These are phyloP conservation scores for Pulveroboletus sp. DNA, from an alignment of 768 basidiomycete genomes.

Conservation along the genomic window DNA sequence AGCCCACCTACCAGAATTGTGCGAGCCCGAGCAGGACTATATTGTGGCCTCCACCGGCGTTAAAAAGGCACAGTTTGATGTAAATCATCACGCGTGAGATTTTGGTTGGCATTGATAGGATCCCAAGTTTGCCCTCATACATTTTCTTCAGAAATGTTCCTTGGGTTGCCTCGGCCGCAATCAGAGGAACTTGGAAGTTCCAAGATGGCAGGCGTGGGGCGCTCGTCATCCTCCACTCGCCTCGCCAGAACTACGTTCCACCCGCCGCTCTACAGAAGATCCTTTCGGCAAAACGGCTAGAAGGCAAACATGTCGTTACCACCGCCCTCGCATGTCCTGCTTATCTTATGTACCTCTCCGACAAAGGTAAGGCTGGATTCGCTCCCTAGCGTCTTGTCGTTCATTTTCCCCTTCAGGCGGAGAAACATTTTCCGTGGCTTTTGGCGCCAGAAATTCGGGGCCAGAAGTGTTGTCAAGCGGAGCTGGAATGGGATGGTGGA, in stretches of 20 bases:
- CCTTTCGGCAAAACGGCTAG: slow-evolving; percentile 10
- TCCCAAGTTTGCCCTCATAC: neutral
- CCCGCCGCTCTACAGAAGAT: neutral
- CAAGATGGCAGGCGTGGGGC: slow-evolving; percentile 21
- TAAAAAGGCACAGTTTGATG: slow-evolving; percentile 7
- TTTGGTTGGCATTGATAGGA: neutral
- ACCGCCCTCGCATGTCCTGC: slow-evolving; percentile 27
- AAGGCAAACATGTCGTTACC: slow-evolving; percentile 25
- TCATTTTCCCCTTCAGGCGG: slow-evolving; percentile 3
- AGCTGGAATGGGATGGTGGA: slow-evolving; percentile 3
- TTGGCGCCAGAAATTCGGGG: neutral
- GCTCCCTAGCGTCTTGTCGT: neutral
- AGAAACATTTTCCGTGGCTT: slow-evolving; percentile 9
- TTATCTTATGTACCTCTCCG: slow-evolving; percentile 23
- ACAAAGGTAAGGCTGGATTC: slow-evolving; percentile 6
- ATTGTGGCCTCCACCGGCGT: slow-evolving; percentile 22
- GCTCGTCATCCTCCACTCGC: slow-evolving; percentile 26
- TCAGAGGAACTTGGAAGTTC: slow-evolving; percentile 31
- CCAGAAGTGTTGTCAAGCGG: neutral
- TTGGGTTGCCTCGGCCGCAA: slow-evolving; percentile 22
- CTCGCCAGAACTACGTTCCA: slow-evolving; percentile 20
- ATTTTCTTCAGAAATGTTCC: slow-evolving; percentile 1
- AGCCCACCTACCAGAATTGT: neutral
- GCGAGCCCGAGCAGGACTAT: slow-evolving; percentile 14
- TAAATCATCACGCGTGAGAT: slow-evolving; percentile 5